Evolutionary conservation across 345 rosid species (phyloP), one percentile per base, ranked within the genome.

Genomic region (Eucalyptus sp.): DNA sequence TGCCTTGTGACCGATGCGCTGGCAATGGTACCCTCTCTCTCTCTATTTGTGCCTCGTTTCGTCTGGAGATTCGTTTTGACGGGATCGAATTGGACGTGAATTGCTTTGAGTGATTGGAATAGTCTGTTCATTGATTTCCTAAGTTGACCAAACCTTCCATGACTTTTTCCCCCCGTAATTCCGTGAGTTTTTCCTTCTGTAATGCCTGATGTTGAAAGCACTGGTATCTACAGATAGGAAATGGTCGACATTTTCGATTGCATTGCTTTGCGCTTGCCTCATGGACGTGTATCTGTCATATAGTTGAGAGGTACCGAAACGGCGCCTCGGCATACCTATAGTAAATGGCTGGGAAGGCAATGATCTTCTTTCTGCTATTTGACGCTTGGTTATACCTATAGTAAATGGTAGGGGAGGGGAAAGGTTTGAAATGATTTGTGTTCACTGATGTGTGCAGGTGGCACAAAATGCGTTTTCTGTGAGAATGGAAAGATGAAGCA

Each of bases 401-500:
- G 62, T 56, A 10, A 25, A 56, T 56, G 62, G 62, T 7, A 56
- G 62, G 29, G 14, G 16, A 76, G 15, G 83, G 29, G 20, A 76
- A 76, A 13, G 87, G 58, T 44, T 29, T 68, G 66, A 88, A 50
- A 50, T 50, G 62, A 18, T 41, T 22, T 50, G 41, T 80, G 15
- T 83, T 81, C 14, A 20, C 29, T 64, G 50, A 83, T 86, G 84
- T 88, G 90, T 76, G 88, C 90, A 97, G 99, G 97, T 22, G 99
- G 99, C 51, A 97, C 99, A 15, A 97, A 96, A 92, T 97, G 99
- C 90, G 98, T 97, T 3, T 96, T 96, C 81, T 97, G 99, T 31
- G 87, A 89, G 56, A 90, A 93, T 87, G 99, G 99, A 58, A 96
- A 96, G 94, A 97, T 97, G 99, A 97, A 96, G 92, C 93, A 93